Evolutionary conservation across 2,329 filamentous ascomycete genomes (phyloP).

Genomic region (Camillea tinctor): DNA sequence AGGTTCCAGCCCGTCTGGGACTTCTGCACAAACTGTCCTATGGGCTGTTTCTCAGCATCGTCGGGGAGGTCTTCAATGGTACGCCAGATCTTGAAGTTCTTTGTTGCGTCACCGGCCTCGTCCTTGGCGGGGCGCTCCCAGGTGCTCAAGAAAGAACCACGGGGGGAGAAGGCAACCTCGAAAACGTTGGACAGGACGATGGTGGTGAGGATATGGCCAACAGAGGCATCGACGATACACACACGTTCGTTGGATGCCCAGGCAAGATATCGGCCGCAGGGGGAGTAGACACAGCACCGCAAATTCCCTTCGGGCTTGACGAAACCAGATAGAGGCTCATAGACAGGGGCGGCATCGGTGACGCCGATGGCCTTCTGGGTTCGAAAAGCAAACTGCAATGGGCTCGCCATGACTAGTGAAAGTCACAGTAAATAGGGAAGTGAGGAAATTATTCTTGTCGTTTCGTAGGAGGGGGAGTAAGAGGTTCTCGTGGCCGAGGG

Average conservation of each 20-base stretch:
- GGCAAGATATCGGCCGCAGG: constrained; percentile 92
- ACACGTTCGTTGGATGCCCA: constrained; percentile 90
- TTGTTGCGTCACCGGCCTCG: constrained; percentile 86
- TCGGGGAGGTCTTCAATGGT: constrained; percentile 68
- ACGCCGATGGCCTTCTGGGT: constrained; percentile 96
- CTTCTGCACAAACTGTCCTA: constrained; percentile 94
- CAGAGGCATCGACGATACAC: constrained; percentile 77
- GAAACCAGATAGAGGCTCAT: constrained; percentile 82
- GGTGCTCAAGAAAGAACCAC: constrained; percentile 89
- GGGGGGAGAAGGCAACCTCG: constrained; percentile 91
- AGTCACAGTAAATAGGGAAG: constrained; percentile 61
- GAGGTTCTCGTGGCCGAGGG: constrained; percentile 13
- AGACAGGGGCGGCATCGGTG: constrained; percentile 86
- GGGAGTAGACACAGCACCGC: constrained; percentile 92
- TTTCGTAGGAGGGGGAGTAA: constrained; percentile 12
- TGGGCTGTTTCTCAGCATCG: constrained; percentile 65
- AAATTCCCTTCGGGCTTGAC: constrained; percentile 86
- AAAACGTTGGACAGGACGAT: constrained; percentile 82
- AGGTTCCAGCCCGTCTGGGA: constrained; percentile 94
- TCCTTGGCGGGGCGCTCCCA: constrained; percentile 95
- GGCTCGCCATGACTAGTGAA: constrained; percentile 91
- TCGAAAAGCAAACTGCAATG: constrained; percentile 94
- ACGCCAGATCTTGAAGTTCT: constrained; percentile 97
- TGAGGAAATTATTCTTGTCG: constrained; percentile 26
- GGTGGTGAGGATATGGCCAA: constrained; percentile 70